Base-by-base conservation (phyloP, 768 basidiomycete genomes). In the Tremella yokohamensis region DNA sequence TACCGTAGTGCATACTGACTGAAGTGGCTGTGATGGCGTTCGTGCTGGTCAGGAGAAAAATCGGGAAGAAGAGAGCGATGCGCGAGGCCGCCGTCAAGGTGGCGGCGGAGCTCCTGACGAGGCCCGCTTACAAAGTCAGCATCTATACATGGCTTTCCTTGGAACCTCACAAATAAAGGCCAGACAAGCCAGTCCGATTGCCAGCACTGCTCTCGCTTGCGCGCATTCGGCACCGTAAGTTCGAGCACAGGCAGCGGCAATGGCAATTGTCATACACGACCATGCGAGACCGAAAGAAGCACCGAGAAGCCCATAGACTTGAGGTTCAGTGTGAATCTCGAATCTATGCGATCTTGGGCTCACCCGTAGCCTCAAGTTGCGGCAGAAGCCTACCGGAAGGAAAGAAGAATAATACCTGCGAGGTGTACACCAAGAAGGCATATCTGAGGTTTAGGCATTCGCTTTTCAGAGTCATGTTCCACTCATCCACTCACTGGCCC, bases 391-490 rank as follows among this genome's bases (percentile, higher is more conserved):
- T 52, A 3, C 63, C 65, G 38, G 56, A 25, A 2, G 72, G 72
- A 40, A 73, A 70, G 60, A 70, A 73, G 58, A 69, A 70, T 6
- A 73, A 60, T 8, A 70, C 29, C 15, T 65, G 54, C 3, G 62
- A 56, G 7, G 72, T 73, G 52, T 68, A 73, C 13, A 54, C 55
- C 44, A 73, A 56, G 49, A 70, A 73, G 7, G 69, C 64, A 60
- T 68, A 73, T 29, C 71, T 73, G 38, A 3, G 45, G 38, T 12
- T 40, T 40, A 12, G 22, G 40, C n/a, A n/a, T n/a, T n/a, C n/a
- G n/a, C n/a, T n/a, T n/a, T n/a, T n/a, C n/a, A n/a, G n/a, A n/a
- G n/a, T n/a, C n/a, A n/a, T n/a, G n/a, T n/a, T n/a, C n/a, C n/a
- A n/a, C n/a, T n/a, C n/a, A n/a, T n/a, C n/a, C 1, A 68, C 70